Base-by-base conservation (phyloP, 805 yeast genomes). In the Komagataella pastoris region DNA sequence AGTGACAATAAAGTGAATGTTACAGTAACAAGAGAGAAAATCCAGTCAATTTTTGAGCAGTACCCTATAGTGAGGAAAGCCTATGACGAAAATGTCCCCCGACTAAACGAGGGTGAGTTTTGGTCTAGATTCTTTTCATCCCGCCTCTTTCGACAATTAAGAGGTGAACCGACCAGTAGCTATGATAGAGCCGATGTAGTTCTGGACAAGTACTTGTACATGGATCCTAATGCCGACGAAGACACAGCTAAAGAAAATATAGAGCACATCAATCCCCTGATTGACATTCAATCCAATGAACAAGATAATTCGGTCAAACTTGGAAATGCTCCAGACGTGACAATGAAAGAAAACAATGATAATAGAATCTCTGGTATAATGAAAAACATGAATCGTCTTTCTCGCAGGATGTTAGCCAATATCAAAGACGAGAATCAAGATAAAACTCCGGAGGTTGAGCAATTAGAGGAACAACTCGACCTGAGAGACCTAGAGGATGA, bases 121-220 rank as follows among this genome's bases (percentile, higher is more conserved):
- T 93, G 99, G 99, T 88, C 96, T 8, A 72, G 97, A 55, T 93
- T 93, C 61, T 93, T 93, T 73, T 83, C 88, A 59, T 89, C 97
- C 0, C 85, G 88, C 59, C 69, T 93, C 54, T 93, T 90, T 61
- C 74, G 97, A 57, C 79, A 89, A 59, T 70, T 93, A 40, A 76
- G 96, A 63, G 99, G 99, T 53, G 98, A 93, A 61, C 82, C 81
- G 56, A 77, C 88, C 51, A 80, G 82, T 59, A 67, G 77, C 2
- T 83, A 79, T 61, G 88, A 87, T 55, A 75, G 95, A 55, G 89
- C 93, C 51, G 98, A 93, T 65, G 76, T 82, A 3, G 75, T 89
- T 6, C 72, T 93, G 54, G 99, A 93, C 65, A 83, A 85, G 59
- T 93, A 91, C 62, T 70, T 93, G 51, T 80, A 79, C 52, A 70